These are phyloP conservation scores for Podila minutissima DNA, from an alignment of 192 early-diverging fungal species.

Conservation along the genomic window DNA sequence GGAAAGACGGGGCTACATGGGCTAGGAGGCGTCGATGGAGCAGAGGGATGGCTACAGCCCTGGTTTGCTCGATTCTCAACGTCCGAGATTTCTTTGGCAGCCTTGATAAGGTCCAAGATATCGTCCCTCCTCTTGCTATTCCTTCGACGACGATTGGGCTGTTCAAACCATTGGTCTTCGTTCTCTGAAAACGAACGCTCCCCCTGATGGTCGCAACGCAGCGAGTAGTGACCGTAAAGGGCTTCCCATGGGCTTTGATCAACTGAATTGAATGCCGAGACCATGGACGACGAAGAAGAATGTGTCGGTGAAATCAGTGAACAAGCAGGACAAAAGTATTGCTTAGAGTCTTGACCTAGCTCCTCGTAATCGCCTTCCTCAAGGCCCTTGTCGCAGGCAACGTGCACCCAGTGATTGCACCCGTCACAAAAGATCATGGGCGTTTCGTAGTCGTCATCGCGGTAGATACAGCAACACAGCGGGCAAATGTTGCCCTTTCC, in stretches of 20 bases:
- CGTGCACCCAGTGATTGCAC: constrained; percentile 68
- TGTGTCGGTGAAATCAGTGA: constrained; percentile 30
- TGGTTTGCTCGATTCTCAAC: constrained; percentile 18
- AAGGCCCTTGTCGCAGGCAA: constrained; percentile 60
- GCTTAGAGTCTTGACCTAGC: constrained; percentile 62
- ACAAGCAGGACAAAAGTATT: constrained; percentile 69
- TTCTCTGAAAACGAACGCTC: neutral
- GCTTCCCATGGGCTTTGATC: constrained; percentile 26
- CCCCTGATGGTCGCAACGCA: neutral
- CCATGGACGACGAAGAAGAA: constrained; percentile 32
- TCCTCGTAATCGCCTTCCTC: constrained; percentile 63
- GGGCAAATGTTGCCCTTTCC: constrained; percentile 65
- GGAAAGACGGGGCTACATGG: neutral
- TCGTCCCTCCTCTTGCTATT: constrained; percentile 33
- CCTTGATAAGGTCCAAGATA: constrained; percentile 38
- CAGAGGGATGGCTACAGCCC: constrained; percentile 4
- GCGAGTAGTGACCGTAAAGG: neutral
- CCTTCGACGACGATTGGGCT: neutral
- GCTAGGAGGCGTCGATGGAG: constrained; percentile 1
- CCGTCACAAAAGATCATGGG: constrained; percentile 73
- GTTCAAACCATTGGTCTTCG: constrained; percentile 9
- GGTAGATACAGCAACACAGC: constrained; percentile 62
- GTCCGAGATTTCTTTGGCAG: constrained; percentile 46
- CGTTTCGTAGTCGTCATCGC: constrained; percentile 57
- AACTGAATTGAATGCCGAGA: constrained; percentile 20